Conservation (phyloP, 2,329 filamentous ascomycete genomes). For the Penicillium corylophilum region DNA sequence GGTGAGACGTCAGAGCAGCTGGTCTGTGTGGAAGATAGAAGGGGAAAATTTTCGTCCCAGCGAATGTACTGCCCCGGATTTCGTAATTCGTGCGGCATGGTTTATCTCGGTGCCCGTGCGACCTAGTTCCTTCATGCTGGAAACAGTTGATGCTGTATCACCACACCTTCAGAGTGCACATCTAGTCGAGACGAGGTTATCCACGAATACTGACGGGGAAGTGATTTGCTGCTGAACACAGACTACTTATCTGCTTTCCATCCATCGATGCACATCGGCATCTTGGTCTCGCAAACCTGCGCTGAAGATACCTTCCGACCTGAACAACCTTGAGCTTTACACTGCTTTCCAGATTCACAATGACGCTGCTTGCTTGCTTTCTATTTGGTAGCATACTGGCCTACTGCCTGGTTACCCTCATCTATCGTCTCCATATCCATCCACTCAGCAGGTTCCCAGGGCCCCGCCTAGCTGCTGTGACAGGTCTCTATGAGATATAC, state of each 20-base stretch:
- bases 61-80: not conserved
- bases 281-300: not conserved
- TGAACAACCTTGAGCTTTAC: not conserved
- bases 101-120: not conserved
- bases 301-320: not conserved
- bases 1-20: not conserved
- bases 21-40: conserved; percentile 3
- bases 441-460: conserved; percentile 21
- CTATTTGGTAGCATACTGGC: conserved; percentile 21
- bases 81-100: not conserved
- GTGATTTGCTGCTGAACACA: not conserved
- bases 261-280: not conserved
- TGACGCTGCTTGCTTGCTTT: conserved; percentile 20
- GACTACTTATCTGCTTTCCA: not conserved
- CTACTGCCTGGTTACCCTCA: conserved; percentile 17
- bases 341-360: not conserved
- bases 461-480: conserved; percentile 21
- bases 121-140: not conserved
- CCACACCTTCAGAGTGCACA: not conserved
- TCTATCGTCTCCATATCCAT: conserved; percentile 25
- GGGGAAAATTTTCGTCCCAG: not conserved
- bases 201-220: not conserved
- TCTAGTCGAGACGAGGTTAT: not conserved
- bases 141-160: conserved; percentile 7
- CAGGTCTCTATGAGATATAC: conserved; percentile 23